Evolutionary conservation across 306 rosid species (phyloP).

Genomic region (Lathyrus aphaca): DNA sequence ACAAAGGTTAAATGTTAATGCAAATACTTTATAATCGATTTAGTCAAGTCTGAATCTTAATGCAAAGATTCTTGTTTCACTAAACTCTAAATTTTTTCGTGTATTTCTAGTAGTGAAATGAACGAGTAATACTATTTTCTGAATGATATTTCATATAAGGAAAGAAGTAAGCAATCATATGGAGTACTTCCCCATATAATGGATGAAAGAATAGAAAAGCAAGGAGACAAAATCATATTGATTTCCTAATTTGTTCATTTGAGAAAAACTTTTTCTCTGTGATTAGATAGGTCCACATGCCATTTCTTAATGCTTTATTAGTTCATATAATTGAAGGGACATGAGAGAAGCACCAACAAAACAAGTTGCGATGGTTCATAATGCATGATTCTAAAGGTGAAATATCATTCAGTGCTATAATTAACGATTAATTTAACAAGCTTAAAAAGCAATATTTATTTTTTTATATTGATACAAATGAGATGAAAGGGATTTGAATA

Average conservation of each 20-base stretch:
- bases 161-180: conserved; percentile 43
- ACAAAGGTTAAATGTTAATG: too few species aligned
- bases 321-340: conserved; percentile 46
- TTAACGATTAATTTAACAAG: conserved; percentile 26
- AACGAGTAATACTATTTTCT: conserved; percentile 25
- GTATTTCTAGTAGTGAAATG: too few species aligned
- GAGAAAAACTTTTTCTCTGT: conserved; percentile 41
- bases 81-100: too few species aligned
- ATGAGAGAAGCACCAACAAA: conserved; percentile 40
- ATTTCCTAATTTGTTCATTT: conserved; percentile 26
- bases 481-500: conserved; percentile 6
- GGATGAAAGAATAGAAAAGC: conserved; percentile 41
- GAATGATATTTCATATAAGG: conserved; percentile 34
- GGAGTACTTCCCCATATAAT: conserved; percentile 43
- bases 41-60: too few species aligned
- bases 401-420: conserved; percentile 47
- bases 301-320: conserved; percentile 35
- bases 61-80: too few species aligned
- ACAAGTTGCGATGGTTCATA: conserved; percentile 45
- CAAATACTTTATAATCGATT: too few species aligned
- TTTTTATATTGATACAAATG: conserved; percentile 10
- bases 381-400: conserved; percentile 40
- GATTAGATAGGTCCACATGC: conserved; percentile 49
- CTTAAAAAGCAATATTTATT: conserved; percentile 21
- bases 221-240: conserved; percentile 46